Evolutionary conservation across 192 early-diverging fungal genomes (phyloP).

Genomic region (Linnemannia zychae): DNA sequence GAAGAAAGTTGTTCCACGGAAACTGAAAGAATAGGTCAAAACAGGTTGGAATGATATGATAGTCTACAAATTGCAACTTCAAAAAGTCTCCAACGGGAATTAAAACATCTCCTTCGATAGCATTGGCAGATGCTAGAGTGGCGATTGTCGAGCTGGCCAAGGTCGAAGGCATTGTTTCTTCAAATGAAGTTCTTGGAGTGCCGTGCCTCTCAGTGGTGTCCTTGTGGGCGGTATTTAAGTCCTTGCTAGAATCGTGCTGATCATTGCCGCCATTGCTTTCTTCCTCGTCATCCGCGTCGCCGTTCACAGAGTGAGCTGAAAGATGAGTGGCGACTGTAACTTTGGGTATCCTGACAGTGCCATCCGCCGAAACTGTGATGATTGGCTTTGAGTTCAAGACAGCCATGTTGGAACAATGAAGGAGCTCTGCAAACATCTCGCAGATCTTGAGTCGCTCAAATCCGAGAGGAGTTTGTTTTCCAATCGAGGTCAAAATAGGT

Average conservation of each 20-base stretch:
- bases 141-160: constrained; percentile 25
- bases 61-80: constrained; percentile 76
- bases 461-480: constrained; percentile 88
- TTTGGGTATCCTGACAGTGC: constrained; percentile 46
- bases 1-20: constrained; percentile 98
- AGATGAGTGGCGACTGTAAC: constrained; percentile 21
- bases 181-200: constrained; percentile 22
- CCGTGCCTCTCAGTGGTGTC: constrained; percentile 5
- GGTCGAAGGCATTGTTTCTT: constrained; percentile 8
- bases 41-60: constrained; percentile 73
- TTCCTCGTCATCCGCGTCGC: not conserved
- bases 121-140: constrained; percentile 15
- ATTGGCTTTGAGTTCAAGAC: constrained; percentile 69
- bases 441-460: constrained; percentile 96
- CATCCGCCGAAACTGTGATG: constrained; percentile 51
- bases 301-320: not conserved
- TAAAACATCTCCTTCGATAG: constrained; percentile 31
- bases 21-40: constrained; percentile 91
- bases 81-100: constrained; percentile 81
- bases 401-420: constrained; percentile 94
- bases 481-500: constrained; percentile 82
- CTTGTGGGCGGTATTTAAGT: not conserved
- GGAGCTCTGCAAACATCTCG: constrained; percentile 97
- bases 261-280: not conserved
- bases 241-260: not conserved